phyloP scores from a whole-genome alignment of 2,329 filamentous ascomycete species.

The Trichoderma brevicompactum region DNA sequence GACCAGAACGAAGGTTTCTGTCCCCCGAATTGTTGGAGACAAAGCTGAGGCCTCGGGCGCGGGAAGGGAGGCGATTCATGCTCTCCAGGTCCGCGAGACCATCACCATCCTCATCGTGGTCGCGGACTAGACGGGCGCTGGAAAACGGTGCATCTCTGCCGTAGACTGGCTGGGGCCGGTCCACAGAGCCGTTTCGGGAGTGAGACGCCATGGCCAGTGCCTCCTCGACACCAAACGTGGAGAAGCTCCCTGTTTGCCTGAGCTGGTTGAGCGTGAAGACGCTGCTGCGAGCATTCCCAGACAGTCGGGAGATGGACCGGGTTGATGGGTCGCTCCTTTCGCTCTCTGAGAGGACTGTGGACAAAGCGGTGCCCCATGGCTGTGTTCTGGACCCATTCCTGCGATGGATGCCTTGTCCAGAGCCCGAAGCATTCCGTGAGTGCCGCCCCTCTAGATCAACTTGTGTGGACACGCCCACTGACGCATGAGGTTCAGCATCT shows the following conservation, averaged over 20 bases:
- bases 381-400: slow-evolving; percentile 42
- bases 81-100: slow-evolving; percentile 64
- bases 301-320: slow-evolving; percentile 52
- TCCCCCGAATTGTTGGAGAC: slow-evolving; percentile 56
- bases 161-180: slow-evolving; percentile 54
- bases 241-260: slow-evolving; percentile 61
- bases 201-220: slow-evolving; percentile 41
- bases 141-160: slow-evolving; percentile 43
- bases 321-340: slow-evolving; percentile 58
- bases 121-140: slow-evolving; percentile 53
- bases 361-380: slow-evolving; percentile 67
- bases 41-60: slow-evolving; percentile 57
- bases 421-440: slow-evolving; percentile 14
- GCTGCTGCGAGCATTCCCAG: slow-evolving; percentile 53
- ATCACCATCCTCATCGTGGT: slow-evolving; percentile 68
- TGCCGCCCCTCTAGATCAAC: slow-evolving; percentile 35
- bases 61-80: slow-evolving; percentile 57
- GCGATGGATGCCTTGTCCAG: slow-evolving; percentile 12
- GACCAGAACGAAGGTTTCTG: slow-evolving; percentile 56
- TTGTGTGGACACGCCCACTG: slow-evolving; percentile 30
- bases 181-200: slow-evolving; percentile 53
- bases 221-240: slow-evolving; percentile 54
- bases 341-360: slow-evolving; percentile 66
- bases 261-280: slow-evolving; percentile 56
- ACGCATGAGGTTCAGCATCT: slow-evolving; percentile 44